A percentile compares a stretch with the other conserved stretches of the same genome.
Evolutionary conservation across 1,284 basidiomycete species (phyloP).

Genomic region (Ceratobasidium sp.): DNA sequence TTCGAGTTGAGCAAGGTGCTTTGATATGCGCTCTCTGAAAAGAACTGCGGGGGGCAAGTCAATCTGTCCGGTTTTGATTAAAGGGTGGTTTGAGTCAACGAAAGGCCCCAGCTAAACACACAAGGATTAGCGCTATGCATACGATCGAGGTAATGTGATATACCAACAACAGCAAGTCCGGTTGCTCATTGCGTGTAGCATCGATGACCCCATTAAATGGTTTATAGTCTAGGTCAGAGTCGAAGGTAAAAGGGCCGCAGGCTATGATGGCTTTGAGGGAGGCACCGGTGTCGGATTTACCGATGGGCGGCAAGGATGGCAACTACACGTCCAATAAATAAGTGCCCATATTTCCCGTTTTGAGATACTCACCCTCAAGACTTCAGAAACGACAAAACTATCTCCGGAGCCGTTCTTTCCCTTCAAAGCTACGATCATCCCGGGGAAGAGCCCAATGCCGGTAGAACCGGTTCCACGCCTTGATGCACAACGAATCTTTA

Average conservation of each 20-base stretch:
- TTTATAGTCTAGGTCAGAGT: constrained; percentile 78
- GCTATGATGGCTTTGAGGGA: constrained; percentile 62
- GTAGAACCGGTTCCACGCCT: constrained; percentile 63
- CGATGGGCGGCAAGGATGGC: constrained; percentile 47
- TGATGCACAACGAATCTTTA: constrained; percentile 73
- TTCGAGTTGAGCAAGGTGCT: constrained; percentile 69
- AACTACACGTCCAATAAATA: constrained; percentile 52
- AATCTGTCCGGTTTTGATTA: constrained; percentile 76
- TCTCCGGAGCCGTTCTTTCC: constrained; percentile 92
- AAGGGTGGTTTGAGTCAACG: constrained; percentile 78
- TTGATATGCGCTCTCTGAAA: constrained; percentile 74
- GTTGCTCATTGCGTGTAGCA: constrained; percentile 67
- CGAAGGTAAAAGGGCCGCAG: constrained; percentile 84
- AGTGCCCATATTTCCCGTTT: neutral
- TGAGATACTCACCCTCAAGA: constrained; percentile 70
- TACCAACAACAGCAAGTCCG: constrained; percentile 84
- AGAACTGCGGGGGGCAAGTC: constrained; percentile 72
- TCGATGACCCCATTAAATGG: constrained; percentile 72
- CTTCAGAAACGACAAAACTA: constrained; percentile 85
- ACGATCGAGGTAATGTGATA: constrained; percentile 48
- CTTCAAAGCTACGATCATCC: constrained; percentile 86
- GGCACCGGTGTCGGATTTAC: constrained; percentile 57
- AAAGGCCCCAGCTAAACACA: constrained; percentile 88
- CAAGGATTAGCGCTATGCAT: neutral
- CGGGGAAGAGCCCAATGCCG: constrained; percentile 87